A percentile compares a stretch with the other conserved stretches of the same genome.
Evolutionary conservation across 2,329 filamentous ascomycete species (phyloP).

Genomic region (Akanthomyces muscarius): DNA sequence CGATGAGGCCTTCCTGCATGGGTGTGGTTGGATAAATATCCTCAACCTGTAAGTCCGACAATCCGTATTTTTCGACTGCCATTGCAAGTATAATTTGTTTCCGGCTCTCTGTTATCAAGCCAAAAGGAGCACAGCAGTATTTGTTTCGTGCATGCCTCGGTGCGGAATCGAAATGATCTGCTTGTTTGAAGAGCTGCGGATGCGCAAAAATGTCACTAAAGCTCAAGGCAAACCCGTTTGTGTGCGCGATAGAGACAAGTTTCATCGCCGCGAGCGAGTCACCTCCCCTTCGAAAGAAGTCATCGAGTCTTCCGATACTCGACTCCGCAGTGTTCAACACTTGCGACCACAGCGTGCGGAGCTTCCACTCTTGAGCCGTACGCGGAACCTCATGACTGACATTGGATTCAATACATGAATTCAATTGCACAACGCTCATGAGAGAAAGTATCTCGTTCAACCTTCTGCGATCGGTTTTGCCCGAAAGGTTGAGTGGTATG

Average conservation of each 20-base stretch:
- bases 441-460: background rate
- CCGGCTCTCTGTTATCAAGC: background rate
- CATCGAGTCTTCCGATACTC: conserved; percentile 27
- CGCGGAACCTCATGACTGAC: background rate
- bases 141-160: background rate
- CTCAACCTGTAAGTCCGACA: conserved; percentile 27
- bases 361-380: conserved; percentile 2
- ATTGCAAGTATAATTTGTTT: background rate
- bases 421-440: background rate
- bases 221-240: conserved; percentile 25
- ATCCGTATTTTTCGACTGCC: conserved; percentile 27
- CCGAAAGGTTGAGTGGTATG: conserved; percentile 1
- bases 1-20: conserved; percentile 35
- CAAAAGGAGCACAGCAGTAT: background rate
- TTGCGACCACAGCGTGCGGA: conserved; percentile 35
- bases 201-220: conserved; percentile 28
- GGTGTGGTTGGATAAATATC: conserved; percentile 38
- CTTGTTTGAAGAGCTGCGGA: background rate
- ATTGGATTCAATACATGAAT: background rate
- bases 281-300: conserved; percentile 39
- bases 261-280: conserved; percentile 43
- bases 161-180: background rate
- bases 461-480: background rate
- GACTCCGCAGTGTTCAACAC: conserved; percentile 35
- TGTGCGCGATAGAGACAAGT: conserved; percentile 36